phyloP scores from a whole-genome alignment of 768 basidiomycete species.

The Hygrocybe coccinea region DNA sequence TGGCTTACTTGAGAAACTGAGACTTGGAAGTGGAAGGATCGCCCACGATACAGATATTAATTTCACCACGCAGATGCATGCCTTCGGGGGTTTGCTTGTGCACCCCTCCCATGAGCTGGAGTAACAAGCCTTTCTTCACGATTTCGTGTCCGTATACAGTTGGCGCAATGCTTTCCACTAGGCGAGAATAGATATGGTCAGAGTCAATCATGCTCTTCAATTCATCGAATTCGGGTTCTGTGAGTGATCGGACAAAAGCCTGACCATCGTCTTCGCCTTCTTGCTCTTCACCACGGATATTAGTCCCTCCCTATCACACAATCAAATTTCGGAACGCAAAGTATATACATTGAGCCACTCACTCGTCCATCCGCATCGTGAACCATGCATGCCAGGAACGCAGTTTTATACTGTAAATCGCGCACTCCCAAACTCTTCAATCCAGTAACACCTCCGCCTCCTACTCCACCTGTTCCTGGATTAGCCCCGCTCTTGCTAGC shows the following conservation, averaged over 20 bases:
- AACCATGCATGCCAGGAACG: conserved; percentile 97
- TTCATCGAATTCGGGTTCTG: conserved; percentile 92
- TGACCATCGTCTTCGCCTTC: conserved; percentile 72
- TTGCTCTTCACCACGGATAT: conserved; percentile 87
- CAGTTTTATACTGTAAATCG: conserved; percentile 97
- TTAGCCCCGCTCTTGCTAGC: conserved; percentile 61
- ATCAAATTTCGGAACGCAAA: conserved; percentile 6
- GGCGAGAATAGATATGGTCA: conserved; percentile 89
- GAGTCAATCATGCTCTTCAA: conserved; percentile 90
- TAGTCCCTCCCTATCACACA: conserved; percentile 62
- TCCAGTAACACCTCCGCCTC: conserved; percentile 84
- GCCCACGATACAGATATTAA: conserved; percentile 97
- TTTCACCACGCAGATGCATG: conserved; percentile 96
- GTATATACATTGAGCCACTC: conserved; percentile 27
- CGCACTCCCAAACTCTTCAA: conserved; percentile 91
- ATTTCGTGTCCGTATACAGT: conserved; percentile 99
- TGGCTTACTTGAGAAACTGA: conserved; percentile 88
- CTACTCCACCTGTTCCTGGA: conserved; percentile 57
- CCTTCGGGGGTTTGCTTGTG: conserved; percentile 96
- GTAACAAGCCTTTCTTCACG: conserved; percentile 92
- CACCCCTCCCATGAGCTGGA: conserved; percentile 98
- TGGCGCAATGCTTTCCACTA: conserved; percentile 93
- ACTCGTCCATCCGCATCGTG: conserved; percentile 86
- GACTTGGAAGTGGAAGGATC: conserved; percentile 98
- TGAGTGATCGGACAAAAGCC: conserved; percentile 83